Evolutionary conservation across 176 grass and related monocot genomes (phyloP).

Genomic region (Juncus inflexus): DNA sequence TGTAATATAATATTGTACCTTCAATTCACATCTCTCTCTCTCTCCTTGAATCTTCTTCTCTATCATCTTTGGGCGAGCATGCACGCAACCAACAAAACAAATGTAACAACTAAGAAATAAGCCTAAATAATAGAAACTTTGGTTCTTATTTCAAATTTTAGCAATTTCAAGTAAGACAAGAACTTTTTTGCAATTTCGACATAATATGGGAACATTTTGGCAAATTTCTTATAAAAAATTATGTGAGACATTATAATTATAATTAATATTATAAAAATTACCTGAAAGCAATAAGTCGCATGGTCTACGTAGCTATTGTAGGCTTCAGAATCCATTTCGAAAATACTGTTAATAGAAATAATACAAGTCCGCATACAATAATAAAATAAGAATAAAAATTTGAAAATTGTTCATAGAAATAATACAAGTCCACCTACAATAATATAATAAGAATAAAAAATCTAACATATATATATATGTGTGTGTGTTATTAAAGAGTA

Average conservation of each 20-base stretch:
- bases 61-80: slow-evolving; percentile 94
- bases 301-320: slow-evolving; percentile 68
- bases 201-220: background rate
- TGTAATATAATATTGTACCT: slow-evolving; percentile 33
- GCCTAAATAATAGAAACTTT: slow-evolving; percentile 36
- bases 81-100: slow-evolving; percentile 6
- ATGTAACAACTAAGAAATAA: background rate
- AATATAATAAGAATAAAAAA: background rate
- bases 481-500: background rate
- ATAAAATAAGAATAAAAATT: no score
- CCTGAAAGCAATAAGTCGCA: slow-evolving; percentile 90
- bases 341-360: no score
- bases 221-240: background rate
- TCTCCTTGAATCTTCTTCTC: slow-evolving; percentile 79
- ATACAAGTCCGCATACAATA: no score
- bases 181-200: no score
- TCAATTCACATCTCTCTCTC: slow-evolving; percentile 99
- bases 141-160: no score
- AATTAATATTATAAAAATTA: slow-evolving; percentile 27
- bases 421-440: background rate
- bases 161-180: no score
- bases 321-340: slow-evolving; percentile 68
- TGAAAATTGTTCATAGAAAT: slow-evolving; percentile 55
- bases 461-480: background rate
- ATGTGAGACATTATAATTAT: background rate